Evolutionary conservation across 2,329 filamentous ascomycete genomes (phyloP), one percentile per base, ranked within the genome.

Genomic region (Cladophialophora chaetospira): DNA sequence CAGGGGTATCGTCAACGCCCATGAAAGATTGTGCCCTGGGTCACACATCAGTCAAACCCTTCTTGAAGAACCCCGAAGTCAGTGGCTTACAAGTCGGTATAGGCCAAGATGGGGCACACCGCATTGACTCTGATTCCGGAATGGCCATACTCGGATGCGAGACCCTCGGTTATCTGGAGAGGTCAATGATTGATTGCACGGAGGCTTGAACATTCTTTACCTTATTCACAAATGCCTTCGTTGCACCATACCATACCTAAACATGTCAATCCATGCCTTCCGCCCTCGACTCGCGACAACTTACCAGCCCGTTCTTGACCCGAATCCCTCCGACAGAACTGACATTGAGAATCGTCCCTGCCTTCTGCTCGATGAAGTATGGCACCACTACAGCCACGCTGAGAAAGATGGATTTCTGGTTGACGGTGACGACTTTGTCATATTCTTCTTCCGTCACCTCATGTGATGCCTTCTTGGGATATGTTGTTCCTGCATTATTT

Each of bases 401-500:
- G 38, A 67, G 65, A 56, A 70, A 71, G 29, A 71, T 64, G 19
- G 68, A 66, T 26, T 66, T 65, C 53, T 70, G 63, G 48, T 72
- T 71, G 56, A 69, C 67, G 8, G 61, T 55, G 63, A 72, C 68
- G 50, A 71, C 67, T 36, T 67, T 66, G 53, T 71, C 63, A 43
- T 65, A 71, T 58, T 71, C 69, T 3, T 58, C 57, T 33, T 65
- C 59, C 2, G 69, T 66, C 1, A 71, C 70, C 10, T 63, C 57
- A 5, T 57, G 46, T 1, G 63, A 66, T 1, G 67, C 64, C 64
- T 71, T 57, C 21, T 58, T 59, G 52, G 54, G 45, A 46, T 66
- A 64, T 54, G 57, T 65, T 58, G 66, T 55, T 8, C 90, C 91
- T 0, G 90, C 91, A 71, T 95, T 96, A 74, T 96, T 95, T 56